Conservation (phyloP, 2,329 filamentous ascomycete genomes). For the Cytospora piceicola region DNA sequence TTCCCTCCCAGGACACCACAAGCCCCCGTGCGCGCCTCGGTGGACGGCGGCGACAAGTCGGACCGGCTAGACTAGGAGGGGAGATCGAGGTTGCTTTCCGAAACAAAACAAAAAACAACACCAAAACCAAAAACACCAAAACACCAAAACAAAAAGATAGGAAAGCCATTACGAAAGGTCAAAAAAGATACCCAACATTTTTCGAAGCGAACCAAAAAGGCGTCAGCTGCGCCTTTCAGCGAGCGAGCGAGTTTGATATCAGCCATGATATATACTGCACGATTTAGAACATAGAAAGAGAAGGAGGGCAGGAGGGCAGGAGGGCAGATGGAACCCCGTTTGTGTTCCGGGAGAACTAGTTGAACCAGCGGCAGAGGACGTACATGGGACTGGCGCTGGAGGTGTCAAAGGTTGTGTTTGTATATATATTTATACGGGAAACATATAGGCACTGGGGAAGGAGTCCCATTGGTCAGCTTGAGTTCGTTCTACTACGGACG, state of each 20-base stretch:
- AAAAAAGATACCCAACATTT: constrained; percentile 23
- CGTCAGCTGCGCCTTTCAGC: constrained; percentile 4
- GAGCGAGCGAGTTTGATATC: constrained; percentile 22
- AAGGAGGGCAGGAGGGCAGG: neutral
- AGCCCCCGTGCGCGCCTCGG: constrained; percentile 8
- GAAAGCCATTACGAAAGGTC: constrained; percentile 7
- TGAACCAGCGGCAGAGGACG: neutral
- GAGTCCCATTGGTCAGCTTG: neutral
- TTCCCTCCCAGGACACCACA: constrained; percentile 39
- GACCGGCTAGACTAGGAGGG: constrained; percentile 28
- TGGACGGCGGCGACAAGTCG: constrained; percentile 28
- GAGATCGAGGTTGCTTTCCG: neutral
- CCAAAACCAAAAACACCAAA: too few species aligned
- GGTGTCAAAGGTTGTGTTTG: neutral
- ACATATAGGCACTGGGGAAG: neutral
- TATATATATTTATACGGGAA: constrained; percentile 8
- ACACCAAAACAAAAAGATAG: neutral
- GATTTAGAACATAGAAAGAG: constrained; percentile 21
- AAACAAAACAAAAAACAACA: neutral
- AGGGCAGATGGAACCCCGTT: neutral
- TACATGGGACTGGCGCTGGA: neutral
- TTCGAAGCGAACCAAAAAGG: neutral
- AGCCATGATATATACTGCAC: constrained; percentile 23
- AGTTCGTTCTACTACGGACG: neutral
- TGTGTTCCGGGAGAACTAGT: neutral